Conservation (phyloP, 2,329 filamentous ascomycete genomes). For the Cladophialophora bantiana region DNA sequence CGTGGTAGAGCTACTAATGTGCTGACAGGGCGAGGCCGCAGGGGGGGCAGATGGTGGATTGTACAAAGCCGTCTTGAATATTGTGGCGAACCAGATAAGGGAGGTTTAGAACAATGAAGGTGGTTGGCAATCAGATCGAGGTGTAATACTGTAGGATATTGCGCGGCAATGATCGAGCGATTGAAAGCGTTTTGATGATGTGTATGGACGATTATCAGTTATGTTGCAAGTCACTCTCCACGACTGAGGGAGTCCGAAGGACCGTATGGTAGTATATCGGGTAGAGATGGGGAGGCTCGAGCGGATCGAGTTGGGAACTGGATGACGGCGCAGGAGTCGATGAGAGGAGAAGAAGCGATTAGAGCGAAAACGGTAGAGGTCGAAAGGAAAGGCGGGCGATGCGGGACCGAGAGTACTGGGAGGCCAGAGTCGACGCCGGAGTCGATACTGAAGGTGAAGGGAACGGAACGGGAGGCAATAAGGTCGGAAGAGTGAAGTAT, state of each 20-base stretch:
- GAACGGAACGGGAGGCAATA: conserved; percentile 22
- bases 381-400: conserved; percentile 32
- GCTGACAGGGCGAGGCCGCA: conserved; percentile 12
- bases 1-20: conserved; percentile 14
- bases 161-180: conserved; percentile 37
- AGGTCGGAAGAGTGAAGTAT: conserved; percentile 19
- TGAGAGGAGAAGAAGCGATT: conserved; percentile 24
- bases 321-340: conserved; percentile 15
- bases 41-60: conserved; percentile 25
- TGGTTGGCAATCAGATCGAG: conserved; percentile 17
- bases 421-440: conserved; percentile 28
- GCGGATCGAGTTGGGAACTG: conserved; percentile 5
- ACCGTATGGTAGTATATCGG: conserved; percentile 12
- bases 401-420: conserved; percentile 17
- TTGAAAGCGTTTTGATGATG: conserved; percentile 9
- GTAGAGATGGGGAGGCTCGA: conserved; percentile 15
- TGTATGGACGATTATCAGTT: conserved; percentile 35
- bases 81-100: conserved; percentile 15
- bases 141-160: conserved; percentile 31
- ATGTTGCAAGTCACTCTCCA: conserved; percentile 18
- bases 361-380: conserved; percentile 27
- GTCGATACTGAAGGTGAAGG: conserved; percentile 25
- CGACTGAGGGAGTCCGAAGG: conserved; percentile 8
- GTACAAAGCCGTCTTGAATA: conserved; percentile 28
- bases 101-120: conserved; percentile 29